These are phyloP conservation scores for Dovyalis caffra DNA, from an alignment of 345 rosid genomes.

Conservation along the genomic window DNA sequence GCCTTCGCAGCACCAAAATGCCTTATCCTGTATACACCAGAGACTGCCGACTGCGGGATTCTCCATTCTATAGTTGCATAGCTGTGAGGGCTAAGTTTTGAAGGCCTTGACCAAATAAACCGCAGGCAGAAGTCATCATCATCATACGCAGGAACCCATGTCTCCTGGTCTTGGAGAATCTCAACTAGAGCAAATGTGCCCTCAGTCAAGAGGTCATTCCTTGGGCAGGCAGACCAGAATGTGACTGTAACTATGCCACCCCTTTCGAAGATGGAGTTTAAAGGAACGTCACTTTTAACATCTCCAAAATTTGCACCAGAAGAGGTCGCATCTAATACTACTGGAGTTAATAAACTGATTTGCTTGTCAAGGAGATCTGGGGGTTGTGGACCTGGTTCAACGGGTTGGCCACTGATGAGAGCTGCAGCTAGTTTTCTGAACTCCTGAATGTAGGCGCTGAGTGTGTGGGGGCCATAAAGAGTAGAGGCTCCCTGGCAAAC, in stretches of 20 bases:
- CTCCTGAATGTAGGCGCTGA: slow-evolving; percentile 87
- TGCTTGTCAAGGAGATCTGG: slow-evolving; percentile 79
- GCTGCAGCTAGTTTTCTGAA: slow-evolving; percentile 71
- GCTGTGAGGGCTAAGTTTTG: slow-evolving; percentile 62
- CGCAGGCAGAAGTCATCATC: slow-evolving; percentile 87
- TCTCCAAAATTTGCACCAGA: slow-evolving; percentile 68
- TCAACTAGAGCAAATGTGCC: slow-evolving; percentile 90
- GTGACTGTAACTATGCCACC: slow-evolving; percentile 61
- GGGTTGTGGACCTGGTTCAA: slow-evolving; percentile 64
- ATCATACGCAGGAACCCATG: slow-evolving; percentile 74
- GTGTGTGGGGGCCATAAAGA: slow-evolving; percentile 84
- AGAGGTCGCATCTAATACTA: slow-evolving; percentile 70
- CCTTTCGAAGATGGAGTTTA: slow-evolving; percentile 64
- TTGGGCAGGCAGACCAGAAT: slow-evolving; percentile 87
- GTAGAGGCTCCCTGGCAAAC: slow-evolving; percentile 83
- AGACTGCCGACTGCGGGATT: slow-evolving; percentile 57
- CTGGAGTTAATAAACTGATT: slow-evolving; percentile 77
- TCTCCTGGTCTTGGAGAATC: slow-evolving; percentile 55
- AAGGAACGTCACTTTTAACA: slow-evolving; percentile 57
- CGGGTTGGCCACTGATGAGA: slow-evolving; percentile 51
- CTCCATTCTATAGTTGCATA: slow-evolving; percentile 80
- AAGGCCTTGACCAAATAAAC: slow-evolving; percentile 83
- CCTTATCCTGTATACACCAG: slow-evolving; percentile 72
- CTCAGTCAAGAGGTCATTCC: slow-evolving; percentile 87
- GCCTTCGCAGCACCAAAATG: slow-evolving; percentile 68